Evolutionary conservation across 2,329 filamentous ascomycete species (phyloP), one percentile per base, ranked within the genome.

Genomic region (Epichloe sibirici): DNA sequence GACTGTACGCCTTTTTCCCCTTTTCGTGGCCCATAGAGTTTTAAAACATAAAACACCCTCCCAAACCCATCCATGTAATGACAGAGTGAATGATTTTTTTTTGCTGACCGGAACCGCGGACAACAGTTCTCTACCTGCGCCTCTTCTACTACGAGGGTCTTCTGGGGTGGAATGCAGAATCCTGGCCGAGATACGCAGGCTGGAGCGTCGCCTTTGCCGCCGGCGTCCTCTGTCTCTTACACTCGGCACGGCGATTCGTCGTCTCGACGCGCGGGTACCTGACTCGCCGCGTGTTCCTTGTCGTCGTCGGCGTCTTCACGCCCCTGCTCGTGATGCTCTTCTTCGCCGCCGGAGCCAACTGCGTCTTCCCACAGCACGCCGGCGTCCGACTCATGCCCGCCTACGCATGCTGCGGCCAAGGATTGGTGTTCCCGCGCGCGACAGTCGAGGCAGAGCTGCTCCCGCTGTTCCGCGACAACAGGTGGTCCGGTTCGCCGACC

Each of bases 121-220:
- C 7, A 21, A 17, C 38, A 53, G 52, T 53, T 37, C 25, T 54
- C 3, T 56, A 56, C 38, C 44, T 56, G 5, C 55, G 55, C 4
- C 55, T 56, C 28, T 56, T 56, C 34, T 54, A 51, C 23, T 51
- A 52, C 35, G 55, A 56, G 13, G 42, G 43, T 13, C 53, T 54
- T 1, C 55, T 39, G 2, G 55, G 55, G 21, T 56, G 55, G 55
- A 52, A 54, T 31, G 44, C 21, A 7, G 49, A 54, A 48, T 51
- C 39, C 3, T 56, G 52, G 55, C 52, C 40, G 1, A 52, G 23
- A 15, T 56, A 56, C 47, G 31, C 44, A 3, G 12, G 38, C 23
- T 21, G 37, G 15, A 40, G 39, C 42, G 35, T 46, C 28, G 31
- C 31, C 9, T 42, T 46, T 15, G 49, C 35, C 25, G 13, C 17